These are phyloP conservation scores for Suhomyces kunorum DNA, from an alignment of 1,139 yeast species.

Conservation along the genomic window DNA sequence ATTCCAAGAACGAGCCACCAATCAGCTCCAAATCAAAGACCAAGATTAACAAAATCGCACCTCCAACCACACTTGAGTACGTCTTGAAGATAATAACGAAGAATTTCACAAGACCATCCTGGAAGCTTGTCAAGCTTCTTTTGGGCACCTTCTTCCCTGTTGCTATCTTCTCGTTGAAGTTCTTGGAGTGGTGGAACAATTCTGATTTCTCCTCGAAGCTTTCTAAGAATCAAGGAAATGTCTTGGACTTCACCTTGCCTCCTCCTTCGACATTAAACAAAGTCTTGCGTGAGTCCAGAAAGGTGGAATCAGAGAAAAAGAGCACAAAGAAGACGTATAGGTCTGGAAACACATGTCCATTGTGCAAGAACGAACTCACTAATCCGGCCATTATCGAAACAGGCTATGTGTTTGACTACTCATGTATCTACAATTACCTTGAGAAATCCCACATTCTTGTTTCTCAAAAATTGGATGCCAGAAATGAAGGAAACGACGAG, in stretches of 20 bases:
- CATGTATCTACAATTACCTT: constrained; percentile 74
- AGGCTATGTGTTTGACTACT: constrained; percentile 86
- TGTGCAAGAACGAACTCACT: constrained; percentile 65
- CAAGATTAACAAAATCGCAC: constrained; percentile 41
- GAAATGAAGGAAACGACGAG: too few relatives aligned
- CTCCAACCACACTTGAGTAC: constrained; percentile 54
- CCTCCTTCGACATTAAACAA: constrained; percentile 44
- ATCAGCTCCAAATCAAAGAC: constrained; percentile 13
- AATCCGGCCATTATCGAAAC: constrained; percentile 91
- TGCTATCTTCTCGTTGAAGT: constrained; percentile 80
- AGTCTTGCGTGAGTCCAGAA: constrained; percentile 14
- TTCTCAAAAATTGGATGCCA: constrained; percentile 21
- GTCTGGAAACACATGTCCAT: constrained; percentile 57
- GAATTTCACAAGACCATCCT: constrained; percentile 42
- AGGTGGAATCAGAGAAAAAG: constrained; percentile 5
- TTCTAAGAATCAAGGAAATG: constrained; percentile 52
- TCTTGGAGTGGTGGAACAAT: constrained; percentile 94
- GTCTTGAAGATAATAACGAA: constrained; percentile 32
- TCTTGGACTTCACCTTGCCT: constrained; percentile 54
- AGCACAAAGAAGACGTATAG: constrained; percentile 22
- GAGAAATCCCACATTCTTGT: constrained; percentile 46
- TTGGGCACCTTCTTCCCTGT: constrained; percentile 69
- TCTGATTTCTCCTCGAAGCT: constrained; percentile 71
- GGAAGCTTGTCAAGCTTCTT: constrained; percentile 38
- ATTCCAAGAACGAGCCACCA: constrained; percentile 48